These are phyloP conservation scores for Imleria badia DNA, from an alignment of 768 basidiomycete genomes.

Conservation along the genomic window DNA sequence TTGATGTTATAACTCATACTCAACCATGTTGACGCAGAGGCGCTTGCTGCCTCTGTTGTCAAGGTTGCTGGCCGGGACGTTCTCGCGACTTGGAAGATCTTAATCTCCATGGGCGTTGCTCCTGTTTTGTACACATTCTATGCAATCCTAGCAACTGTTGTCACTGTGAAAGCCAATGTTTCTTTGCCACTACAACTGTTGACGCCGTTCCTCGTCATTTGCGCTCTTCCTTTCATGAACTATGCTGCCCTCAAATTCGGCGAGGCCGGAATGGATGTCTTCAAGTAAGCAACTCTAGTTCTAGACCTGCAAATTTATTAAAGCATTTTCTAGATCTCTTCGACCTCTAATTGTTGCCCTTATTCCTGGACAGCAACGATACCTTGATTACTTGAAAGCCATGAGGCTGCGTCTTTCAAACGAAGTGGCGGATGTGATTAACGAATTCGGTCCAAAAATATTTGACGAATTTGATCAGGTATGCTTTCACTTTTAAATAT, in stretches of 20 bases:
- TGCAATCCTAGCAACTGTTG: slow-evolving; percentile 70
- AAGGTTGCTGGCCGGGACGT: slow-evolving; percentile 97
- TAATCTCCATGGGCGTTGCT: slow-evolving; percentile 88
- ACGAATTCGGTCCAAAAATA: slow-evolving; percentile 84
- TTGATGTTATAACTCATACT: not conserved
- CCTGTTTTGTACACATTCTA: slow-evolving; percentile 86
- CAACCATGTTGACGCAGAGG: slow-evolving; percentile 53
- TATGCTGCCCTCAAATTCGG: slow-evolving; percentile 96
- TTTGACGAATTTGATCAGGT: slow-evolving; percentile 88
- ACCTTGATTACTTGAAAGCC: slow-evolving; percentile 71
- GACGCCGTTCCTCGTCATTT: slow-evolving; percentile 76
- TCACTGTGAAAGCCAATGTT: slow-evolving; percentile 66
- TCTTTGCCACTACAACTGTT: slow-evolving; percentile 63
- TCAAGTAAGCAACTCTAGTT: slow-evolving; percentile 67
- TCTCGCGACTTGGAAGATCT: slow-evolving; percentile 96
- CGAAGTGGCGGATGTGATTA: slow-evolving; percentile 80
- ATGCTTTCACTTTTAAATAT: slow-evolving; percentile 20
- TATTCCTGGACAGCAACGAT: slow-evolving; percentile 83
- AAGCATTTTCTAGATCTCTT: slow-evolving; percentile 62
- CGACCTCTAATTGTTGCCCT: slow-evolving; percentile 86
- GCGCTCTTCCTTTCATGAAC: slow-evolving; percentile 81
- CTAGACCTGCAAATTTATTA: not conserved
- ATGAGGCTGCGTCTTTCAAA: slow-evolving; percentile 76
- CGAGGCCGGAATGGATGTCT: slow-evolving; percentile 95
- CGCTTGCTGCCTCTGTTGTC: slow-evolving; percentile 91